These are phyloP conservation scores for Eremothecium gossypii DNA, from an alignment of 1,139 yeast genomes.

Conservation along the genomic window DNA sequence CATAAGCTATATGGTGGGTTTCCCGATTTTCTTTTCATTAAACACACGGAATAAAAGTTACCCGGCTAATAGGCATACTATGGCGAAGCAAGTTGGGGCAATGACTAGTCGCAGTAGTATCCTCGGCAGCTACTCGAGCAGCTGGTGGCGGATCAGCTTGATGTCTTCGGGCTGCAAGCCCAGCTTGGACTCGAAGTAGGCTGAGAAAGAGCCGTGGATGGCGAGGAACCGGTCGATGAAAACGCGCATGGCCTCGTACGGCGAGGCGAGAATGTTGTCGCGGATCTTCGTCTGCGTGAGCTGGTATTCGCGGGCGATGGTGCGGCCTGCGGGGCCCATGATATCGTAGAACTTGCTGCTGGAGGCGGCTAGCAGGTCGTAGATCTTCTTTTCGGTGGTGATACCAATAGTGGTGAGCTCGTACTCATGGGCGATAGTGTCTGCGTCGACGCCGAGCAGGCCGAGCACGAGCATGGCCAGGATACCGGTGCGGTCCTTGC, in stretches of 20 bases:
- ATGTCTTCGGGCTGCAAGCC: conserved; percentile 44
- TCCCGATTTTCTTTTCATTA: too few species aligned
- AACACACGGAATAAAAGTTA: too few species aligned
- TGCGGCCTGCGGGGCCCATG: conserved; percentile 11
- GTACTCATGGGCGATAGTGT: conserved; percentile 61
- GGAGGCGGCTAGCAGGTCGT: conserved; percentile 20
- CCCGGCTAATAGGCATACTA: too few species aligned
- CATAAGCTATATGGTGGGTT: too few species aligned
- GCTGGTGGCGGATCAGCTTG: conserved; percentile 34
- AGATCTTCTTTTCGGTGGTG: conserved; percentile 37
- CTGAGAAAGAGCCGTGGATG: conserved; percentile 48
- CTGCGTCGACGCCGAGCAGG: conserved; percentile 55
- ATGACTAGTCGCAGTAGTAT: too few species aligned
- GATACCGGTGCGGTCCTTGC: conserved; percentile 80
- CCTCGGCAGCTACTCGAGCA: neutral
- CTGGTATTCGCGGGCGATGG: conserved; percentile 10
- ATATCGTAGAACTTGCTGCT: conserved; percentile 15
- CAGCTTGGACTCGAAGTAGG: conserved; percentile 41
- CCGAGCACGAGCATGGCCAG: conserved; percentile 57
- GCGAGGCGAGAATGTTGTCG: conserved; percentile 51
- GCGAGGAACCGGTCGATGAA: conserved; percentile 42
- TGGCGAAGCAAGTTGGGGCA: too few species aligned
- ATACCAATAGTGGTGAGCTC: conserved; percentile 67
- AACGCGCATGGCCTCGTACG: conserved; percentile 65
- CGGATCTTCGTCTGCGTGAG: conserved; percentile 28